Evolutionary conservation across 768 basidiomycete species (phyloP), one percentile per base, ranked within the genome.

Genomic region (Nidula microcarpa): DNA sequence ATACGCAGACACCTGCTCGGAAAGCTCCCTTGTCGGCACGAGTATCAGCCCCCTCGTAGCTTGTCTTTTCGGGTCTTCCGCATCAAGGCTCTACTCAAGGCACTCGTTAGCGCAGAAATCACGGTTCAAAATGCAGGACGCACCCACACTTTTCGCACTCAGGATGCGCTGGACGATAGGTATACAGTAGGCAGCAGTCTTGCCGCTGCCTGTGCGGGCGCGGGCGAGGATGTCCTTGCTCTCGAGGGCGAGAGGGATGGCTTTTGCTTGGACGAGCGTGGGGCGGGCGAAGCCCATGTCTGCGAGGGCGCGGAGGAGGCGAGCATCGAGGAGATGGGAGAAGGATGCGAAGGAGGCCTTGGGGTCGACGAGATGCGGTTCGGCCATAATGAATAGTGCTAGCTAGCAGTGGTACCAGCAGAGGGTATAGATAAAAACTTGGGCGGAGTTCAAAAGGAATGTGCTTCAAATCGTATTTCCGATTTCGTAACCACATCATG

Each of bases 181-280:
- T 8, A 98, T 78, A 60, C 91, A 92, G 66, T 99, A 99, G 2
- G 97, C 94, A 3, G 90, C 92, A 0, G 97, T 99, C 74, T 99
- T 99, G 23, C 97, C 97, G 53, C 91, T 94, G 14, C 97, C 97
- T 3, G 97, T 99, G 33, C 92, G 82, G 2, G 97, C 96, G 44
- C 92, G 82, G 16, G 95, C 96, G 33, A 99, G 84, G 51, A 99
- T 89, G 68, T 99, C 97, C 34, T 79, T 76, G 58, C 87, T 85
- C 68, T 94, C 89, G 34, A 99, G 79, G 1, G 95, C 93, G 14
- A 96, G 79, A 1, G 96, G 95, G 47, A 99, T 95, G 3, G 92
- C 89, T 66, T 91, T 93, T 7, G 81, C 80, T 67, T 99, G 97
- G 14, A 99, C 89, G 33, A 91, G 80, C 0, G 97, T 99, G 6